Conservation (phyloP, 2,329 filamentous ascomycete genomes). For the Chaetomiaceae sp. region DNA sequence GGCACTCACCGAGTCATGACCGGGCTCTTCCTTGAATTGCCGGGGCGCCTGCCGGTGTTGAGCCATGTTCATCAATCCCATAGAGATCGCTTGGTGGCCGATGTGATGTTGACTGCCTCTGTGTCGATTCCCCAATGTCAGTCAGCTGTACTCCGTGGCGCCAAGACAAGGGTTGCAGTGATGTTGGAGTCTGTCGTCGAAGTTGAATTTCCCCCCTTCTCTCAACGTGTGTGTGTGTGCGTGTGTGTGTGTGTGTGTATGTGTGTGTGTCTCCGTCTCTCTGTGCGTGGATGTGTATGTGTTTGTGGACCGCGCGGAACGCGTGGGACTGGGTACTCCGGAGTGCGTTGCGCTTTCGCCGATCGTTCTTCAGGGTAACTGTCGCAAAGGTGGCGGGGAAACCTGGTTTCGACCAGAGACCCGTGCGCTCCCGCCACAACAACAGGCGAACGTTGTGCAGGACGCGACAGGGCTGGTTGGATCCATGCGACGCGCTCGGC, state of each 20-base stretch:
- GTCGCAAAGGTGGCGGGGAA: constrained; percentile 5
- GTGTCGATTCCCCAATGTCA: constrained; percentile 2
- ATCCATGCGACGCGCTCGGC: constrained; percentile 7
- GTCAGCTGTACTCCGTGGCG: no score
- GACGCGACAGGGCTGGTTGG: not conserved
- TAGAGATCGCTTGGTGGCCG: constrained; percentile 22
- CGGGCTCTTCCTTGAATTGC: constrained; percentile 41
- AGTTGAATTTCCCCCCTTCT: no score
- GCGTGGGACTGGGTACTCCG: no score
- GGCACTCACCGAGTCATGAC: constrained; percentile 38
- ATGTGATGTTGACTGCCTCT: not conserved
- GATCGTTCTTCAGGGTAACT: constrained; percentile 4
- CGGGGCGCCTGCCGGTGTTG: constrained; percentile 41
- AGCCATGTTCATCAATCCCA: constrained; percentile 44
- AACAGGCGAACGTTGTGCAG: not conserved
- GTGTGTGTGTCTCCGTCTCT: no score
- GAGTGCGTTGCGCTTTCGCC: not conserved
- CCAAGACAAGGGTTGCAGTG: no score
- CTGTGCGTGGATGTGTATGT: no score
- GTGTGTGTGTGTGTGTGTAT: no score
- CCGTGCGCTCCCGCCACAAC: constrained; percentile 10
- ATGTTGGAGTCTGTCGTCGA: not conserved
- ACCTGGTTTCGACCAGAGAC: constrained; percentile 11
- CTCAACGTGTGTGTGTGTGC: no score
- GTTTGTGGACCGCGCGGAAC: not conserved